Base-by-base conservation (phyloP, 2,329 filamentous ascomycete genomes). In the Hypomyces perniciosus region DNA sequence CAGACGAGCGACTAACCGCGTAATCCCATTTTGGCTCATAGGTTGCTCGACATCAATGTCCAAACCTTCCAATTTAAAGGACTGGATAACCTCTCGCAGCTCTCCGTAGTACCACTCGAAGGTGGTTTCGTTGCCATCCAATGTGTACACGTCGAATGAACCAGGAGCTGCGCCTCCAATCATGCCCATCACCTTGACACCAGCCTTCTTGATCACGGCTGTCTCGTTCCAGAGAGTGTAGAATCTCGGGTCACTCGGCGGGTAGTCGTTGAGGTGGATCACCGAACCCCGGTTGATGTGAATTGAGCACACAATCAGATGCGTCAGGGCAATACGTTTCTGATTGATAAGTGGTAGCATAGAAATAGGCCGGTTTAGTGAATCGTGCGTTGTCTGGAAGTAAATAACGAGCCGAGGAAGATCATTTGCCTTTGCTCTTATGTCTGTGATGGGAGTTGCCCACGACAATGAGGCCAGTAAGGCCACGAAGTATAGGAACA, bases 161-260 rank as follows among this genome's bases (percentile, higher is more conserved):
- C 90, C 90, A 48, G 79, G 76, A 0, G 88, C 88, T 1, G 89
- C 89, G 1, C 90, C 90, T 27, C 90, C 90, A 0, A 95, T 72
- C 88, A 95, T 93, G 41, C 83, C 87, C 63, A 95, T 76, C 1
- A 95, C 80, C 59, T 85, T 89, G 55, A 95, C 76, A 26, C 88
- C 89, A 2, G 76, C 75, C 1, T 76, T 76, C 65, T 91, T 84
- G n/a, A 95, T 70, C 58, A 81, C 73, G 1, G 76, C 74, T 4
- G 87, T 80, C 65, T 95, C 90, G n/a, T 77, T 75, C 89, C 90
- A 95, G 6, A 95, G 73, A 0, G 79, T 79, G n/a, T 78, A 72
- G 65, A 85, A 91, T 55, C 81, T 77, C 8, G 78, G 66, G 56
- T 85, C 70, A 12, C 78, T 68, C 1, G 88, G 88, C 0, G 77